A percentile compares a stretch with the other conserved stretches of the same genome.
Conservation (phyloP, 2,329 filamentous ascomycete genomes). For the Neocatenulostroma microsporum region DNA sequence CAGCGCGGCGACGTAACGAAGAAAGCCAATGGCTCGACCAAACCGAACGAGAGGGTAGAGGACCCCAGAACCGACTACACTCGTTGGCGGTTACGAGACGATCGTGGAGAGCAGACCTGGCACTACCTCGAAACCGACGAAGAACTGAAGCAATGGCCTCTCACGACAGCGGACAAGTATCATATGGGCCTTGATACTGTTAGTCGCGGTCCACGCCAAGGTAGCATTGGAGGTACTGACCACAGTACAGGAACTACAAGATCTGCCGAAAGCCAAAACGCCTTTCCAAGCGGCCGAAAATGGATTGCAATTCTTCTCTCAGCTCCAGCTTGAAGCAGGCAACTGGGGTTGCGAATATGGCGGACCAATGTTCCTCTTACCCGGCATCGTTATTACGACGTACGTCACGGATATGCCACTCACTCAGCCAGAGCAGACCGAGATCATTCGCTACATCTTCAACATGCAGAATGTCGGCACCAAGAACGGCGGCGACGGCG, state of each 20-base stretch:
- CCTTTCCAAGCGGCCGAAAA: slow-evolving; percentile 74
- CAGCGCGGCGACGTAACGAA: slow-evolving; percentile 11
- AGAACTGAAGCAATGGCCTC: slow-evolving; percentile 69
- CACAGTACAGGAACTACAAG: slow-evolving; percentile 63
- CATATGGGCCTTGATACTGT: slow-evolving; percentile 74
- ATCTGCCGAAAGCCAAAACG: slow-evolving; percentile 60
- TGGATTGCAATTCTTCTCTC: slow-evolving; percentile 78
- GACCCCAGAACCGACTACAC: slow-evolving; percentile 58
- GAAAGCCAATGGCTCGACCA: slow-evolving; percentile 17
- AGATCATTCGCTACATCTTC: slow-evolving; percentile 88
- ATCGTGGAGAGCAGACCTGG: slow-evolving; percentile 84
- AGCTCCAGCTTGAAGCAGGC: slow-evolving; percentile 78
- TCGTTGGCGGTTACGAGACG: slow-evolving; percentile 77
- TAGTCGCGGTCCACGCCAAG: slow-evolving; percentile 19
- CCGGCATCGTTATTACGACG: slow-evolving; percentile 76
- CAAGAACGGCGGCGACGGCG: slow-evolving; percentile 66
- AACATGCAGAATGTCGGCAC: slow-evolving; percentile 59
- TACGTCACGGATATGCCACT: slow-evolving; percentile 86
- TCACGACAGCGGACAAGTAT: slow-evolving; percentile 82
- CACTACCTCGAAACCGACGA: slow-evolving; percentile 73
- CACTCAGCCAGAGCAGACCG: slow-evolving; percentile 67
- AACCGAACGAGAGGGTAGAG: slow-evolving; percentile 2
- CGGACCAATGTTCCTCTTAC: slow-evolving; percentile 90
- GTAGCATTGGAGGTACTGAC: too few species aligned
- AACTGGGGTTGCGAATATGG: slow-evolving; percentile 98